Evolutionary conservation across 129 eudicot species (phyloP), one percentile per base, ranked within the genome.

Genomic region (Deinandra increscens): DNA sequence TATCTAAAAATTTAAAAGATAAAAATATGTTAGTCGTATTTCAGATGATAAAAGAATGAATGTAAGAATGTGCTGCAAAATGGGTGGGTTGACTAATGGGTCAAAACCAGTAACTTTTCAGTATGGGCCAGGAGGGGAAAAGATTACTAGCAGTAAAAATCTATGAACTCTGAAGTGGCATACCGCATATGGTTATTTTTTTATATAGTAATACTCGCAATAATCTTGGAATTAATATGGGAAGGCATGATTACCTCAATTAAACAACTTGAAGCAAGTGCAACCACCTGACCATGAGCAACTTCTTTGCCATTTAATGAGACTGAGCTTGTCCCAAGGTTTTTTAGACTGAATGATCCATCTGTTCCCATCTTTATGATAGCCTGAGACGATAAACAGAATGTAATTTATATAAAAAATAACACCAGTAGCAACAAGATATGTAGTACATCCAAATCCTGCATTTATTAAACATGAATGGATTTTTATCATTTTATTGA

Each of bases 301-400:
- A 88, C 76, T 10, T 74, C 44, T 65, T 73, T 74, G 62, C 85
- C 92, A 66, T 86, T 88, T 33, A 91, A 83, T 0, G 76, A 82
- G 33, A 91, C 85, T 44, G 85, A 60, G 79, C 84, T 75, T 66
- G 78, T 85, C 63, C 96, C 97, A 29, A 88, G 79, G 75, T 91
- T 91, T 73, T 80, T 80, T 7, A 91, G 37, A 37, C 34, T 73
- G 81, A 91, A 91, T 36, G 90, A 80, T 64, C 97, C 97, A 80
- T 88, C 86, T 51, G 80, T 54, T 38, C 84, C 97, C 94, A 91
- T 75, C 81, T 86, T 88, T 78, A 91, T 86, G 61, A 69, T 82
- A 68, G 96, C 96, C 96, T 86, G 76, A 59, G 59, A 49, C 65
- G 48, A 81, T 50, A 66, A 66, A 48, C 41, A 63, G 43, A 14